Percentiles rank a stretch among this genome's conserved stretches.
These are phyloP conservation scores for Cicer yamashitae DNA, from an alignment of 306 rosid species.

Conservation along the genomic window DNA sequence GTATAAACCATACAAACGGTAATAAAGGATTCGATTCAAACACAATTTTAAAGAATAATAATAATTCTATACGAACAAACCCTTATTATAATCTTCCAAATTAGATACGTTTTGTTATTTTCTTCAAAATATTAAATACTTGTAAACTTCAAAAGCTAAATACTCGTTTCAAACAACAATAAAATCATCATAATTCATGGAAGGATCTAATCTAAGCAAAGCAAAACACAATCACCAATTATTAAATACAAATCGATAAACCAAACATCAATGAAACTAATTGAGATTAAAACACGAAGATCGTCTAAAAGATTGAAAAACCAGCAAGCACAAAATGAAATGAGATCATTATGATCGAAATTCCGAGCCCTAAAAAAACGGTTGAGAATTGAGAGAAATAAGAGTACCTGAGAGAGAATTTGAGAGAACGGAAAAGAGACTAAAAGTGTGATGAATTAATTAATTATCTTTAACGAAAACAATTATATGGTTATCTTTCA, in stretches of 20 bases:
- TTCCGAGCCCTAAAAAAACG: not conserved
- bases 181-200: not conserved
- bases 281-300: not conserved
- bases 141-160: not conserved
- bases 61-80: not conserved
- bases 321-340: not conserved
- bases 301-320: slow-evolving; percentile 18
- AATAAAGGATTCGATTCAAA: not conserved
- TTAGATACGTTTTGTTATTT: not conserved
- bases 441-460: not conserved
- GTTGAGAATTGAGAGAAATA: slow-evolving; percentile 8
- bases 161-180: slow-evolving; percentile 8
- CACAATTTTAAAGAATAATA: not conserved
- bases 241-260: slow-evolving; percentile 15
- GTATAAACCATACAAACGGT: not conserved
- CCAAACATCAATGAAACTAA: not conserved
- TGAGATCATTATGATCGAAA: not conserved
- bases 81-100: not conserved
- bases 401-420: slow-evolving; percentile 31
- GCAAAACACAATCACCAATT: not conserved
- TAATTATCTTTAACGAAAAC: not conserved
- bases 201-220: slow-evolving; percentile 10
- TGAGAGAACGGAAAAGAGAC: not conserved
- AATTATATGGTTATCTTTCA: not conserved
- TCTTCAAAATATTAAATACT: not conserved